Base-by-base conservation (phyloP, 331 rosid genomes). In the Saraca asoca region DNA sequence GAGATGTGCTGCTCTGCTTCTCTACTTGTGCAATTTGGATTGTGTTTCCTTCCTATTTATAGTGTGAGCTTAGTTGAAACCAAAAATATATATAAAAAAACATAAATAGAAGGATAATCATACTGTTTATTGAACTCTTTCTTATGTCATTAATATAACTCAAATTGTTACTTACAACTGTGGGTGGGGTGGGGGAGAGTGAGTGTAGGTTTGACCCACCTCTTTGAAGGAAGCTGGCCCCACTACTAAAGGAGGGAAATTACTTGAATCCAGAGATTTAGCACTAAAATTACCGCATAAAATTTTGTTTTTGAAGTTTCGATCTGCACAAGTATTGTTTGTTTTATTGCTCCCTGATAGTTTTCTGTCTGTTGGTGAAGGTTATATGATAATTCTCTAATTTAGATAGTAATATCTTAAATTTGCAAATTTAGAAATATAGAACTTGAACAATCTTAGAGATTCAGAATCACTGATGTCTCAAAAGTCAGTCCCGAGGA, bases 41-140 rank as follows among this genome's bases (percentile, higher is more conserved):
- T 68, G 73, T 63, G 66, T 75, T 66, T 53, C 75, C 62, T 60
- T 75, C 75, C 77, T 66, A 85, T 89, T 89, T 89, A 92, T 89
- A 92, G 80, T 38, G 48, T 54, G 71, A 77, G 53, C 51, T 54
- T 38, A 29, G 67, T 43, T 61, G 42, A 66, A 77, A 70, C 68
- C 13, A 29, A 20, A 7, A 5, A n/a, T n/a, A 9, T 20, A 5
- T 61, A 37, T 62, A 55, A 56, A 0, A 61, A 52, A 20, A 41
- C 15, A 39, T 51, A 43, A 9, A 1, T 3, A 39, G 7, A 41
- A 29, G 17, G 38, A 48, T n/a, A n/a, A n/a, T n/a, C n/a, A n/a
- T n/a, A n/a, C n/a, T n/a, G n/a, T n/a, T 7, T 48, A 17, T 9
- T 42, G 12, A 37, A 48, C 48, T 73, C 15, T 17, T 39, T 7